Evolutionary conservation across 2,329 filamentous ascomycete species (phyloP), one percentile per base, ranked within the genome.

Genomic region (Ceratocystis diversiconidia): DNA sequence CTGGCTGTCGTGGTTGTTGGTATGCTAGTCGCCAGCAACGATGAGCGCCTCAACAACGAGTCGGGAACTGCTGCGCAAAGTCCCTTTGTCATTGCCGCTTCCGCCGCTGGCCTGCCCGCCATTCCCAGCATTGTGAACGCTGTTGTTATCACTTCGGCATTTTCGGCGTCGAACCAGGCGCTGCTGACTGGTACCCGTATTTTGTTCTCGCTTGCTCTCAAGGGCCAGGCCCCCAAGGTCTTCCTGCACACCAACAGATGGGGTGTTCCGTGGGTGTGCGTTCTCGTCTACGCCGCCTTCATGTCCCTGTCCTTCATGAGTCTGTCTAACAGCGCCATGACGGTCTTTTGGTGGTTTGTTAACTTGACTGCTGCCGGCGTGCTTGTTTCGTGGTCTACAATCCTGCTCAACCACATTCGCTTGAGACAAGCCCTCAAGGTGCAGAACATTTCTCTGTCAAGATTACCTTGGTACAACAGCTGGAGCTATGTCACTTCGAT

Each of bases 51-150:
- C 28, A 64, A 62, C 60, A 71, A 76, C 61, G 72, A 73, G n/a
- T 76, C 74, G 41, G 79, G 77, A 43, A 76, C 73, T 25, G 78
- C 80, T 2, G 79, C 79, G 1, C 77, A 81, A 71, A 76, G 74
- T 72, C 86, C 85, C 10, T 89, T 86, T 70, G 87, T 92, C 67
- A 88, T 91, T 68, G 88, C 87, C 19, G 84, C 86, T 46, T 79
- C 81, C 10, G 80, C 83, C 36, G 88, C 87, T 1, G 84, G 85
- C 0, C 85, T 91, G 66, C 79, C 77, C 3, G 85, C 80, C 5
- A 80, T 91, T 3, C 85, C 87, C 0, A 84, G 83, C 5, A 82
- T 92, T 65, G 85, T 92, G 74, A 92, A 92, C 72, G 88, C 87
- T 44, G 79, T 91, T 30, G 85, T 92, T 70, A 79, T 91, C 69